phyloP scores from a whole-genome alignment of 2,329 filamentous ascomycete species.

The Fusarium virguliforme region DNA sequence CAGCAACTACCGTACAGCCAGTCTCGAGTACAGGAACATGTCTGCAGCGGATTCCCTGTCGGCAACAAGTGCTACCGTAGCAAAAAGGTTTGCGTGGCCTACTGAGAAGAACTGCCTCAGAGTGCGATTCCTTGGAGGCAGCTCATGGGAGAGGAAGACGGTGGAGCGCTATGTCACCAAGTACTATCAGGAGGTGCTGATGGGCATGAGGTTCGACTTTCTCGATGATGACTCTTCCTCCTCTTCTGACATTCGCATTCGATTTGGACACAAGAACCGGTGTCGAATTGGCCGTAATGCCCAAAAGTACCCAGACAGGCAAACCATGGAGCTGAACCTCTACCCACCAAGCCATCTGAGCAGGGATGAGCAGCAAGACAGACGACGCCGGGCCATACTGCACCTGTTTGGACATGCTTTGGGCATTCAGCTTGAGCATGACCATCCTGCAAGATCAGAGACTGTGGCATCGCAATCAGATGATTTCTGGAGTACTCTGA shows the following conservation, averaged over 20 bases:
- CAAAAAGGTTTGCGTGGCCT: neutral
- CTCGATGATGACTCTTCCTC: neutral
- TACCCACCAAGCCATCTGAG: conserved; percentile 2
- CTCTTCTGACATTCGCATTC: neutral
- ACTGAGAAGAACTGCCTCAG: conserved; percentile 1
- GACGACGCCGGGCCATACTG: neutral
- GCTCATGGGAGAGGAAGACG: conserved; percentile 1
- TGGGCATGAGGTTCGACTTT: conserved; percentile 3
- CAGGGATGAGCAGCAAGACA: conserved; percentile 5
- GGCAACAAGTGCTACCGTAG: neutral
- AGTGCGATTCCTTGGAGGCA: neutral
- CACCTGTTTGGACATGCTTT: neutral
- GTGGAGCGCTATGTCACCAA: neutral
- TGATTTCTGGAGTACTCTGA: neutral
- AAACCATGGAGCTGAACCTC: conserved; percentile 3
- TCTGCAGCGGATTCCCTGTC: neutral
- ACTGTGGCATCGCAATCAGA: neutral
- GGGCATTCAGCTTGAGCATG: neutral
- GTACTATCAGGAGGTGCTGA: neutral
- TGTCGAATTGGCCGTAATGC: neutral
- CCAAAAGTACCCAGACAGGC: neutral
- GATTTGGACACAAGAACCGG: conserved; percentile 1
- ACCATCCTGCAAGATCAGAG: neutral
- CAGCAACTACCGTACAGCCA: neutral
- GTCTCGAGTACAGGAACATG: neutral